Percentiles rank a stretch among this genome's conserved stretches.
Conservation (phyloP, 2,329 filamentous ascomycete species). For the Cercospora sp. region DNA sequence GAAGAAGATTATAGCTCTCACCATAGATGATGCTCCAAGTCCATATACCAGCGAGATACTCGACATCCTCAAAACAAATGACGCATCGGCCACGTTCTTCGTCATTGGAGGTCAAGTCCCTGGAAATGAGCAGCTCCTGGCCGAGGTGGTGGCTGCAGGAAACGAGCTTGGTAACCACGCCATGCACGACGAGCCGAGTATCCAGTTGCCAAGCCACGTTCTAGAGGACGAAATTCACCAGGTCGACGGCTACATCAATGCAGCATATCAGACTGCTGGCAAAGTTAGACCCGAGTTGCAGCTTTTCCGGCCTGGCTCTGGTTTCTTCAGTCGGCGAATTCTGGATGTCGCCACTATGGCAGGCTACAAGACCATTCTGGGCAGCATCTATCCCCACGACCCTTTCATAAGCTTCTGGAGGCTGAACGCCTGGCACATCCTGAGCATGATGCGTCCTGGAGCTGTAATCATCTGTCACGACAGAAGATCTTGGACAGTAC, state of each 20-base stretch:
- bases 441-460: slow-evolving; percentile 76
- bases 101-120: slow-evolving; percentile 77
- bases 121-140: slow-evolving; percentile 52
- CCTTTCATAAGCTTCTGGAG: slow-evolving; percentile 72
- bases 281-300: slow-evolving; percentile 50
- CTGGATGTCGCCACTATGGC: slow-evolving; percentile 58
- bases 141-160: slow-evolving; percentile 55
- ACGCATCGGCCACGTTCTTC: slow-evolving; percentile 81
- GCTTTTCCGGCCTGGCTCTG: slow-evolving; percentile 82
- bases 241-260: slow-evolving; percentile 63
- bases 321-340: slow-evolving; percentile 76
- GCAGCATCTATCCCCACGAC: slow-evolving; percentile 86
- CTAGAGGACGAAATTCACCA: slow-evolving; percentile 63
- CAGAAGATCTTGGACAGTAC: slow-evolving; percentile 74
- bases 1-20: slow-evolving; percentile 73
- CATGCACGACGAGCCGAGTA: slow-evolving; percentile 80
- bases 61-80: slow-evolving; percentile 61
- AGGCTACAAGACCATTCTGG: slow-evolving; percentile 73
- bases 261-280: slow-evolving; percentile 53
- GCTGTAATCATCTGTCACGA: slow-evolving; percentile 86
- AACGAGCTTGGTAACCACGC: slow-evolving; percentile 77
- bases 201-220: slow-evolving; percentile 58
- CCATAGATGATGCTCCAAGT: slow-evolving; percentile 83
- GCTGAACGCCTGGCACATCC: slow-evolving; percentile 74
- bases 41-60: slow-evolving; percentile 70